Percentiles rank a stretch among this genome's conserved stretches.
phyloP scores from a whole-genome alignment of 352 stramenopile genomes.

The Peronosclerospora sorghi region DNA sequence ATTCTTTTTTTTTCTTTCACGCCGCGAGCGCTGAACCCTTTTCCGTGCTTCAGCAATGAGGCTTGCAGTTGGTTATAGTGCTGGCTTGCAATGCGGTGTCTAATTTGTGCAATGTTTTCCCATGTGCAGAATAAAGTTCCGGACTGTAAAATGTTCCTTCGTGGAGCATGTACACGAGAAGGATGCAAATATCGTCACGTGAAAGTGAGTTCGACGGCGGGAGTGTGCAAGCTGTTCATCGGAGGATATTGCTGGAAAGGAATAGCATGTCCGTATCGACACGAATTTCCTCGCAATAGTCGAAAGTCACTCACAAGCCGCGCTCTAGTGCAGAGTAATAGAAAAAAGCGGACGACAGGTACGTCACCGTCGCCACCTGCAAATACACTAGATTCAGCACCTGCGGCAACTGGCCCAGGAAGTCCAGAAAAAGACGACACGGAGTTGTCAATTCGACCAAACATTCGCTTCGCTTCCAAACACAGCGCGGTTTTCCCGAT shows the following conservation, averaged over 20 bases:
- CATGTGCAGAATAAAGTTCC: constrained; percentile 66
- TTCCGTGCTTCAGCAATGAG: constrained; percentile 1
- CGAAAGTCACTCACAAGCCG: constrained; percentile 2
- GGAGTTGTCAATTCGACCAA: constrained; percentile 49
- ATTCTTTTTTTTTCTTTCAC: constrained; percentile 7
- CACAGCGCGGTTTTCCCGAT: constrained; percentile 32
- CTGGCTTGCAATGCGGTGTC: constrained; percentile 8
- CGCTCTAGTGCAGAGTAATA: constrained; percentile 1
- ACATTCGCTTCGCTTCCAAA: constrained; percentile 55
- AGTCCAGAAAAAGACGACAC: constrained; percentile 8
- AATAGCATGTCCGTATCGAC: constrained; percentile 38
- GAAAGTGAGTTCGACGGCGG: constrained; percentile 58
- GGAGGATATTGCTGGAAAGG: constrained; percentile 59
- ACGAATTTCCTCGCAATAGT: constrained; percentile 37
- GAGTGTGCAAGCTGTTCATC: constrained; percentile 52
- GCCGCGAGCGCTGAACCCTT: constrained; percentile 5
- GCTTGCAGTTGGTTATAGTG: constrained; percentile 7
- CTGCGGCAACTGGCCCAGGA: constrained; percentile 1
- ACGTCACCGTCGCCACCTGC: constrained; percentile 19
- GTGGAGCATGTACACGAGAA: constrained; percentile 58
- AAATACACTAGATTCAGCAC: constrained; percentile 1
- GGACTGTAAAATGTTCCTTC: constrained; percentile 70
- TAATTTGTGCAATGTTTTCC: neutral
- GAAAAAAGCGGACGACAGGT: constrained; percentile 18
- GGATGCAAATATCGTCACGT: constrained; percentile 72